Evolutionary conservation across 371 early-diverging fungal species (phyloP), one percentile per base, ranked within the genome.

Genomic region (Saksenaea vasiformis): DNA sequence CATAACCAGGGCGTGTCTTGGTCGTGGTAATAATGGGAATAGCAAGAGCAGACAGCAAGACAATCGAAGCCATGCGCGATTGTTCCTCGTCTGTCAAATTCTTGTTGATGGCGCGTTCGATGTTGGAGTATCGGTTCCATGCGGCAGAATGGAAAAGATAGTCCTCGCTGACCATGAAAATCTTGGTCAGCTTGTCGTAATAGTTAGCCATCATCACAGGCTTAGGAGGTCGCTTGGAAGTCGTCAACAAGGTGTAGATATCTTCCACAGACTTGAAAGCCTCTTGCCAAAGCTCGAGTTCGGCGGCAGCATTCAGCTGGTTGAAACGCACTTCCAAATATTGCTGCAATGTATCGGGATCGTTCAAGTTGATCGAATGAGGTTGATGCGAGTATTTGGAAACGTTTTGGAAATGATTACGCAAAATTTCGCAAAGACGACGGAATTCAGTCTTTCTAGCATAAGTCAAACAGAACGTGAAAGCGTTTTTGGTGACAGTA

Each of bases 221-320:
- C 88, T 96, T 95, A 66, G 97, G 94, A 54, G 93, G 87, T 65
- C 93, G 90, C 86, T 96, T 93, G 60, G 95, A 89, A 73, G 93
- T 90, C 64, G 91, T 86, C 67, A 99, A 82, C 66, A 99, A 81
- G 72, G 90, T 90, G 85, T 97, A 92, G 65, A 99, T 95, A 79
- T 99, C 99, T 83, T 99, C 99, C 60, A 97, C 89, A 10, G 95
- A 92, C 65, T 94, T 90, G 89, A 94, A 98, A 31, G 93, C 96
- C 79, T 98, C 98, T 80, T 98, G 98, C 98, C 98, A 99, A 66
- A 97, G 84, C 80, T 99, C 98, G 66, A 99, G 84, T 78, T 98
- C 93, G 55, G 91, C 92, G 56, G 98, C 97, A 28, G 91, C 95
- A 65, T 95, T 93, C 53, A 99, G 83, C 81, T 98, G 98, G 70